Percentiles rank a stretch among this genome's conserved stretches.
Evolutionary conservation across 2,329 filamentous ascomycete species (phyloP).

Genomic region (Fusarium coffeatum): DNA sequence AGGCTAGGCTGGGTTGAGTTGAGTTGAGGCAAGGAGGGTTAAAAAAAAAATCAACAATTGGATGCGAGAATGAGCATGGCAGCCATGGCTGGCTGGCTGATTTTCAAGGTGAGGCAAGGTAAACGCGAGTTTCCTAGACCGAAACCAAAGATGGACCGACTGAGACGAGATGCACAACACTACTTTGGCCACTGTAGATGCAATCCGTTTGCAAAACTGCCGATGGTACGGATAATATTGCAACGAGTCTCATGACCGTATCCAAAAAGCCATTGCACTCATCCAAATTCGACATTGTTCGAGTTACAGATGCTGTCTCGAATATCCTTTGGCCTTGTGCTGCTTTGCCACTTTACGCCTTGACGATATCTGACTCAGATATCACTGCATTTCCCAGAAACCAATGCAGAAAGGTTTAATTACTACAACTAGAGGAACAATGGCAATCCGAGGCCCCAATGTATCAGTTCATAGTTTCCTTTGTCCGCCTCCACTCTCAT

Average conservation of each 20-base stretch:
- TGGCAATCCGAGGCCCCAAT: not conserved
- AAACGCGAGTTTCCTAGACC: slow-evolving; percentile 32
- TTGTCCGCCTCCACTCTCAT: not conserved
- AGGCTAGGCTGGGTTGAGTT: slow-evolving; percentile 1
- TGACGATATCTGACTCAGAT: slow-evolving; percentile 40
- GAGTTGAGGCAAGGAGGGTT: slow-evolving; percentile 14
- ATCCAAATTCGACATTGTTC: slow-evolving; percentile 1
- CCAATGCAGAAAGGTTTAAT: not conserved
- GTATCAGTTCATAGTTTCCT: slow-evolving; percentile 16
- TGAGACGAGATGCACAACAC: slow-evolving; percentile 16
- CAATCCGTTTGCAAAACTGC: not conserved
- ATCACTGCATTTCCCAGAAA: slow-evolving; percentile 1
- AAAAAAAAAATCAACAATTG: slow-evolving; percentile 26
- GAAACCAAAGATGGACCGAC: slow-evolving; percentile 25
- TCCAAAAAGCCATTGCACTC: not conserved
- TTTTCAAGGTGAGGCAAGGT: slow-evolving; percentile 23
- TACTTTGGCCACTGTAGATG: slow-evolving; percentile 2
- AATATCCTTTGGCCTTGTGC: slow-evolving; percentile 8
- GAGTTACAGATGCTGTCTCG: slow-evolving; percentile 25
- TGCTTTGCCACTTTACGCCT: slow-evolving; percentile 37
- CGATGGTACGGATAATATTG: not conserved
- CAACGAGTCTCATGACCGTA: not conserved
- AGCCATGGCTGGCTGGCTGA: slow-evolving; percentile 21
- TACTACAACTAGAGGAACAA: not conserved
- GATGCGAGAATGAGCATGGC: slow-evolving; percentile 28